Conservation (phyloP, 371 early-diverging fungal species). For the Mortierella sp. region DNA sequence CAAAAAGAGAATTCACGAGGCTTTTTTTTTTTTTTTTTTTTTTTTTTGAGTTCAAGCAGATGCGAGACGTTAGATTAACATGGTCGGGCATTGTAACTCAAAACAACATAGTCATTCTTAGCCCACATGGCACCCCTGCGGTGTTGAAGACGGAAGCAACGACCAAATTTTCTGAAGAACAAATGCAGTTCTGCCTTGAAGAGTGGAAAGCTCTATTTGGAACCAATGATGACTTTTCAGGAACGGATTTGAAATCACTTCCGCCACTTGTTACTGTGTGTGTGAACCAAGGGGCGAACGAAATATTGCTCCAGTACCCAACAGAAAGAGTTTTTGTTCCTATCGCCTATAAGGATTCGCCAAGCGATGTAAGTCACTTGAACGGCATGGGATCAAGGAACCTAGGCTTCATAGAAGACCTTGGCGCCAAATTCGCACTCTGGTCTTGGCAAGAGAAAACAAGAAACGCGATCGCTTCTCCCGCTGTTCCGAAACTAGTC, state of each 20-base stretch:
- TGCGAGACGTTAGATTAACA: background rate
- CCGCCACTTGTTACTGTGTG: constrained; percentile 39
- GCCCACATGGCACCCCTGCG: constrained; percentile 44
- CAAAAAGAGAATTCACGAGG: background rate
- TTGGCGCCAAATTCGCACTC: constrained; percentile 45
- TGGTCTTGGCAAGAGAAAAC: constrained; percentile 53
- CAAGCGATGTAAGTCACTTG: constrained; percentile 41
- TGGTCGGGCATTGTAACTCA: background rate
- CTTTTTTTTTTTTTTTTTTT: too few relatives aligned
- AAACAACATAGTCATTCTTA: constrained; percentile 26
- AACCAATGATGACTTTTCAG: constrained; percentile 15
- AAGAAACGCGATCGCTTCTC: constrained; percentile 40
- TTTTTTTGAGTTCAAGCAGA: background rate
- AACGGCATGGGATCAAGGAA: constrained; percentile 50
- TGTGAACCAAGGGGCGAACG: constrained; percentile 26
- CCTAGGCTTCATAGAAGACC: constrained; percentile 44
- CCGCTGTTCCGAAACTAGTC: constrained; percentile 45
- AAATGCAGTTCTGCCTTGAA: constrained; percentile 25
- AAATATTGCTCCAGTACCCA: constrained; percentile 38
- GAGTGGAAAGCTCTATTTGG: constrained; percentile 39
- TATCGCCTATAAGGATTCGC: constrained; percentile 40
- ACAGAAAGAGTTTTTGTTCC: constrained; percentile 46
- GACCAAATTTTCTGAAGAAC: constrained; percentile 39
- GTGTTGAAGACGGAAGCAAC: constrained; percentile 16
- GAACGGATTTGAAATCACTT: constrained; percentile 11